A percentile compares a stretch with the other conserved stretches of the same genome.
These are phyloP conservation scores for Venturia pyrina DNA, from an alignment of 2,329 filamentous ascomycete genomes.

Conservation along the genomic window DNA sequence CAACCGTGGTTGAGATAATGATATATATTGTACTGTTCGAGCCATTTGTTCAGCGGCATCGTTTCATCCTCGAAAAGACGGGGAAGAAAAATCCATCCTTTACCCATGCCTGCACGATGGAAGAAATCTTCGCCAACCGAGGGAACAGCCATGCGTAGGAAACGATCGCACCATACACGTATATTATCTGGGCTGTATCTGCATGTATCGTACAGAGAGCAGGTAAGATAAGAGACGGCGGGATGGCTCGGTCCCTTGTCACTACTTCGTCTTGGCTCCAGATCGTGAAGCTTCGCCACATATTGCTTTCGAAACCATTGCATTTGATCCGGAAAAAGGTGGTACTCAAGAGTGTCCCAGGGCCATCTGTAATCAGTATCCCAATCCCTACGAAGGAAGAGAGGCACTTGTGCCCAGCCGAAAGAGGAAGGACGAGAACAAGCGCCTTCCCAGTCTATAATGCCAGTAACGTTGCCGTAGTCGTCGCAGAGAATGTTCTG, in stretches of 20 bases:
- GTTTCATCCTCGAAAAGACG: not conserved
- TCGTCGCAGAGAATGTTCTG: conserved; percentile 12
- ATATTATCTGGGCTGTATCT: not conserved
- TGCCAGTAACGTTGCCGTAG: conserved; percentile 11
- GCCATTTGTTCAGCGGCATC: not conserved
- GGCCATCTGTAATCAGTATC: not conserved
- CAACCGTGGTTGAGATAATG: not conserved
- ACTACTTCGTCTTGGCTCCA: not conserved
- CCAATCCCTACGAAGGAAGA: conserved; percentile 1
- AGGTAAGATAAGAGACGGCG: not conserved
- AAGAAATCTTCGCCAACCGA: not conserved
- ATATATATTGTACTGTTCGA: not conserved
- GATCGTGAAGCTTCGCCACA: not conserved
- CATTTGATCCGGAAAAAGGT: not conserved
- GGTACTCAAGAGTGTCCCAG: not conserved
- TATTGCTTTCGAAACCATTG: not conserved
- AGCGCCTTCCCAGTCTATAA: conserved; percentile 7
- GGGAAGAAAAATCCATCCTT: not conserved
- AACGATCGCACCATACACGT: not conserved
- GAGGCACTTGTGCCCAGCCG: not conserved
- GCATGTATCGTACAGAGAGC: not conserved
- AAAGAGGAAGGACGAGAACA: not conserved
- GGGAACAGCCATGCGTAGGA: not conserved
- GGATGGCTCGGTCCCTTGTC: not conserved
- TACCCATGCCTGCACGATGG: not conserved